Base-by-base conservation (phyloP, 169 alveolate species). In the Plasmodium sp. region DNA sequence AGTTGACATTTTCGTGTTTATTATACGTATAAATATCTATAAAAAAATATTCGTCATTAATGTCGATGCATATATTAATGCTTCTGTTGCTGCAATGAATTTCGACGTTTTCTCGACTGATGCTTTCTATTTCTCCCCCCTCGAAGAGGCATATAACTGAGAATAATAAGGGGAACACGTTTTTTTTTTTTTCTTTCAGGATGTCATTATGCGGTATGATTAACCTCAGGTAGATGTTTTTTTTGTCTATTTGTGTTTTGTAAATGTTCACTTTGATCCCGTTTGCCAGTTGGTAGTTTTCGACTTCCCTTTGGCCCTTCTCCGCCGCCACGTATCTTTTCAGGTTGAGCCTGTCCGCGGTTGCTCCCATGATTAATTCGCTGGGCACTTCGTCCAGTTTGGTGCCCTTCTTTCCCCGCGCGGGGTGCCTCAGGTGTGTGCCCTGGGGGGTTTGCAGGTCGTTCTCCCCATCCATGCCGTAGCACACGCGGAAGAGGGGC, bases 41-140 rank as follows among this genome's bases (percentile, higher is more conserved):
- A 43, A 95, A 93, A 84, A 97, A 74, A 91, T 83, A 96, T 79
- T 97, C 98, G 81, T 95, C 97, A 84, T 94, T 86, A 84, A 96
- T 88, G 80, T 95, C 96, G 34, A 97, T 96, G 93, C 84, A 79
- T 39, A 97, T 98, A 84, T 96, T 97, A 22, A 97, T 93, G 56
- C 95, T 95, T 73, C 96, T 95, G 54, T 92, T 93, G 48, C 96
- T 96, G 83, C 98, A 97, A 81, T 96, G 97, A 90, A 96, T 84
- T 95, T 97, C 98, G 34, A 97, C 97, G 93, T 96, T 96, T 84
- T 93, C 94, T n/a, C 98, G 85, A 83, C 97, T 84, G 71, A 95
- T 93, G 67, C 92, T 84, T 36, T 97, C 98, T 81, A 97, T 90
- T 51, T 98, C 98, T 10, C 98, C 98, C 5, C 98, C 98, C 73